A percentile compares a stretch with the other conserved stretches of the same genome.
Evolutionary conservation across 345 rosid species (phyloP).

Genomic region (Rhodamnia argentea): DNA sequence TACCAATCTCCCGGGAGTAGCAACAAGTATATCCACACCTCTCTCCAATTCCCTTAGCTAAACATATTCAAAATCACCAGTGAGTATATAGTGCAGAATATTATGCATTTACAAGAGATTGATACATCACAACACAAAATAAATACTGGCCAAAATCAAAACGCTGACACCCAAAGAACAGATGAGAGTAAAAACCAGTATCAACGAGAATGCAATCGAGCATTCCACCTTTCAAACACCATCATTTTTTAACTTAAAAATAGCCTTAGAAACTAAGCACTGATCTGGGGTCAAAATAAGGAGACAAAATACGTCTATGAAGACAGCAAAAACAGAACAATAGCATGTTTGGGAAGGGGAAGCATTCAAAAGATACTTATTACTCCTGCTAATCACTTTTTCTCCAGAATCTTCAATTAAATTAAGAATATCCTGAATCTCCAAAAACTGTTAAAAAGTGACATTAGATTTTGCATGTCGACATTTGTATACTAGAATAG

Average conservation of each 20-base stretch:
- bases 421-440: neutral
- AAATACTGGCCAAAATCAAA: neutral
- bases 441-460: neutral
- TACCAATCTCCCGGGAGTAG: conserved; percentile 97
- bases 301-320: neutral
- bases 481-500: neutral
- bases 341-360: neutral
- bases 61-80: neutral
- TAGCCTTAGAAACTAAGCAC: neutral
- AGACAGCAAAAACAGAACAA: neutral
- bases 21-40: conserved; percentile 98
- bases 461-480: neutral
- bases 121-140: neutral
- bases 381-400: neutral
- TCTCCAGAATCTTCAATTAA: neutral
- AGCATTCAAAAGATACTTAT: neutral
- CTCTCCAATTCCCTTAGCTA: conserved; percentile 93
- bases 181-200: neutral
- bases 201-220: neutral
- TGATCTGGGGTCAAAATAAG: neutral
- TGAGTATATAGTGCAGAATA: neutral
- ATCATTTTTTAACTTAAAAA: neutral
- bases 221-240: neutral
- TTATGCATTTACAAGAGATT: neutral
- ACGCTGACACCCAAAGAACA: neutral